phyloP scores from a whole-genome alignment of 176 grass and related monocot species.

The Paspalum vaginatum region DNA sequence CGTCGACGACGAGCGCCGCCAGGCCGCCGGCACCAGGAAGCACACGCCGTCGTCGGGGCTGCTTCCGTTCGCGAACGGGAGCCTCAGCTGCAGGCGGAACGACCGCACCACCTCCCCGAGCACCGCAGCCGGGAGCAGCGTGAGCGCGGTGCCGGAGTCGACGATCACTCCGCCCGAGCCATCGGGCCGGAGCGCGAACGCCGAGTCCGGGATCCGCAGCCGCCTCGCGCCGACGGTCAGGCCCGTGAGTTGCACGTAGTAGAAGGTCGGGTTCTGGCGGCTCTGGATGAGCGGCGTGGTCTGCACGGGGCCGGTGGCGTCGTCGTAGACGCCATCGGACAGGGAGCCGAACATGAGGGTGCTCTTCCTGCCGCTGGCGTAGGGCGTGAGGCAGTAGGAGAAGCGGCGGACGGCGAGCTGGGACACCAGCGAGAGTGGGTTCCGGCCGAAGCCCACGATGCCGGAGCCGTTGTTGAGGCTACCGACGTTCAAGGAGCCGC shows the following conservation, averaged over 20 bases:
- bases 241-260: constrained; percentile 63
- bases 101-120: constrained; percentile 40
- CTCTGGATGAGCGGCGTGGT: constrained; percentile 52
- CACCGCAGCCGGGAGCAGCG: constrained; percentile 41
- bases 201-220: constrained; percentile 53
- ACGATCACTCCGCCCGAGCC: constrained; percentile 57
- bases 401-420: constrained; percentile 67
- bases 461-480: constrained; percentile 60
- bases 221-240: constrained; percentile 57
- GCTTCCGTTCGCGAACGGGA: constrained; percentile 33
- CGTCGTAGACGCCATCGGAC: constrained; percentile 40
- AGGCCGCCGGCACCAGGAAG: constrained; percentile 45
- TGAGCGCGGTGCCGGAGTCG: constrained; percentile 72
- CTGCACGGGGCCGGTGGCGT: constrained; percentile 32
- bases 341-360: constrained; percentile 63
- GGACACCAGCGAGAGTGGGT: constrained; percentile 59
- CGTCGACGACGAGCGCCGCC: constrained; percentile 10
- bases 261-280: constrained; percentile 46
- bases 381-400: constrained; percentile 72
- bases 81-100: constrained; percentile 44
- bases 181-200: constrained; percentile 43
- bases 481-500: constrained; percentile 57
- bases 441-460: constrained; percentile 64
- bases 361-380: constrained; percentile 39
- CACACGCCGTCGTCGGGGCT: constrained; percentile 40